Evolutionary conservation across 2,329 filamentous ascomycete genomes (phyloP).

Genomic region (Dactylonectria estremocensis): DNA sequence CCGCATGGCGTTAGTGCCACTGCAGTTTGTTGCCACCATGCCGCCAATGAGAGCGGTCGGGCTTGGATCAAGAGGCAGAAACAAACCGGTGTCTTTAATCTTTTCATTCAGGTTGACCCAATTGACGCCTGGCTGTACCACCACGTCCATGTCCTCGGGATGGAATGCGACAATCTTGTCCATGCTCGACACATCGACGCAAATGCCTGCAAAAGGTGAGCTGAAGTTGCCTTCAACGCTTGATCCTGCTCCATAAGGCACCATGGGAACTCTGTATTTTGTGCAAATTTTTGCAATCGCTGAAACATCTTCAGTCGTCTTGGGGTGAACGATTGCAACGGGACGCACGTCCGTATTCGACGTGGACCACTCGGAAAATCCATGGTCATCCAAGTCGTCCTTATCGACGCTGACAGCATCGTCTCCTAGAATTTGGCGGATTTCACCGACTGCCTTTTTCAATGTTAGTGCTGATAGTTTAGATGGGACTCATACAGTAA

Average conservation of each 20-base stretch:
- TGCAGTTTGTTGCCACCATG: conserved; percentile 78
- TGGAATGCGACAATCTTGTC: conserved; percentile 78
- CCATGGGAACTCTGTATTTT: conserved; percentile 23
- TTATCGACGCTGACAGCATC: conserved; percentile 25
- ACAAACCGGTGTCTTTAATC: conserved; percentile 77
- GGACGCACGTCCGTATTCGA: conserved; percentile 22
- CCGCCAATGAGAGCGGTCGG: conserved; percentile 89
- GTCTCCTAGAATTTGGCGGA: conserved; percentile 4
- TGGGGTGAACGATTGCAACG: conserved; percentile 73
- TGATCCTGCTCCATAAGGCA: conserved; percentile 74
- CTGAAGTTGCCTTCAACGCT: conserved; percentile 85
- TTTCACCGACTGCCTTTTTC: background rate
- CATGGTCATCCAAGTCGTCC: conserved; percentile 24
- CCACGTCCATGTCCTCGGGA: conserved; percentile 76
- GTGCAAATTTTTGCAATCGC: conserved; percentile 77
- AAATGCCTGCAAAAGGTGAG: conserved; percentile 80
- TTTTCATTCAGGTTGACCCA: conserved; percentile 85
- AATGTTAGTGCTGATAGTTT: background rate
- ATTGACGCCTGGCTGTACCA: conserved; percentile 81
- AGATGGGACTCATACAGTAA: background rate
- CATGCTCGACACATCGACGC: conserved; percentile 84
- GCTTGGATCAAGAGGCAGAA: conserved; percentile 89
- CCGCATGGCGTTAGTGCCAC: conserved; percentile 85
- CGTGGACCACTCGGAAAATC: conserved; percentile 25
- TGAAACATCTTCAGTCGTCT: conserved; percentile 81